Evolutionary conservation across 2,329 filamentous ascomycete species (phyloP), one percentile per base, ranked within the genome.

Genomic region (Ambrosiella cleistominuta): DNA sequence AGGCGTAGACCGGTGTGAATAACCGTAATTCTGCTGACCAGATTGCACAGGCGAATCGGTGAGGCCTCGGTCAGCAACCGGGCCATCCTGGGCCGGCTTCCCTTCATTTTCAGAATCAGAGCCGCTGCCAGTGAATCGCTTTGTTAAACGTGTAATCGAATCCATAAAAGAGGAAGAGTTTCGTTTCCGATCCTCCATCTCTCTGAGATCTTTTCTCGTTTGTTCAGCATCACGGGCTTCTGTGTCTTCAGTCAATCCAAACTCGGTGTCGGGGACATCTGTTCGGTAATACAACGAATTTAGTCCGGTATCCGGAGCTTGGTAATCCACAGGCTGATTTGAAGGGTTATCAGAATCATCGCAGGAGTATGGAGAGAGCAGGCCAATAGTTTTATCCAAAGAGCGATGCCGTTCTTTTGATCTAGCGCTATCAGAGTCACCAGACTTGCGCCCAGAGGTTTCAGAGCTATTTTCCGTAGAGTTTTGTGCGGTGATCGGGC

Each of bases 231-330:
- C 59, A 12, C 57, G 44, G 4, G 51, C 36, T 36, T 37, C 56
- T 7, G 56, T 13, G 36, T 52, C 54, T 40, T 53, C 50, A 36
- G 38, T 52, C 5, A 61, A 49, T 7, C 62, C 62, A 58, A 62
- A 62, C 17, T 54, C 61, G 35, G 58, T 51, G 27, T 59, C 57
- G n/a, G 61, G 60, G 8, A 62, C 55, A 39, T 59, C 47, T 11
- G 44, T 47, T 17, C 50, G 57, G 50, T 62, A 62, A 58, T 62
- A 62, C 11, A 38, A 40, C 37, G 60, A 49, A 42, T 54, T 59
- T n/a, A 56, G 57, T 15, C 60, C 60, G 2, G 38, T 45, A 11
- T 40, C 50, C 13, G 40, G 36, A 15, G 53, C 27, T 15, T 54
- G 40, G 39, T 61, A 61, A 8, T 57, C 54, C n/a, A 42, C 27